phyloP scores from a whole-genome alignment of 768 basidiomycete genomes.

The Dacryopinax spathularia region DNA sequence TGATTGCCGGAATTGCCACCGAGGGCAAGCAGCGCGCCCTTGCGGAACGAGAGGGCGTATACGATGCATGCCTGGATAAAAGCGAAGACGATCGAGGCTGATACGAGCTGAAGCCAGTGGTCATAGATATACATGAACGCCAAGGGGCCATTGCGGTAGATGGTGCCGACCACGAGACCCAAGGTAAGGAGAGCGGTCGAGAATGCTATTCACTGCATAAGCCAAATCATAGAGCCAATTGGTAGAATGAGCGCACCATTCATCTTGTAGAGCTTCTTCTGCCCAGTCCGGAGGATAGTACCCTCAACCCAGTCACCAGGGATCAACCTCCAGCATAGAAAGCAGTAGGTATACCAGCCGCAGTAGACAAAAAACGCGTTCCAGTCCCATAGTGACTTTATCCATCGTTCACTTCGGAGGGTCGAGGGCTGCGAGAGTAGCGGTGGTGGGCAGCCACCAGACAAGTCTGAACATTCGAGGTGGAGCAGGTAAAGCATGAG shows the following conservation, averaged over 20 bases:
- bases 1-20: conserved; percentile 83
- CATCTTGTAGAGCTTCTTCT: conserved; percentile 74
- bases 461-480: conserved; percentile 58
- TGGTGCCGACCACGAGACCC: conserved; percentile 52
- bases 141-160: conserved; percentile 59
- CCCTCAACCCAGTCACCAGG: conserved; percentile 64
- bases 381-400: conserved; percentile 68
- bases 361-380: conserved; percentile 63
- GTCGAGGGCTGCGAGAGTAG: conserved; percentile 29
- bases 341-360: conserved; percentile 82
- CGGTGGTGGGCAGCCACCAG: conserved; percentile 53
- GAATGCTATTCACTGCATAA: conserved; percentile 45
- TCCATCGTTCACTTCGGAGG: conserved; percentile 38
- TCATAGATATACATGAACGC: conserved; percentile 84
- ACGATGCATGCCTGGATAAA: conserved; percentile 55
- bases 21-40: conserved; percentile 61
- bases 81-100: conserved; percentile 69
- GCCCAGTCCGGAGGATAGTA: conserved; percentile 55
- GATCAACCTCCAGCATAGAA: conserved; percentile 65
- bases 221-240: neutral
- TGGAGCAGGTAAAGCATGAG: conserved; percentile 56
- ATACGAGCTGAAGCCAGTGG: conserved; percentile 79
- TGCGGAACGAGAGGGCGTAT: conserved; percentile 55
- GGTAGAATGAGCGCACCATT: conserved; percentile 46
- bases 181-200: conserved; percentile 71